A percentile compares a stretch with the other conserved stretches of the same genome.
phyloP scores from a whole-genome alignment of 2,329 filamentous ascomycete species.

The Sarocladium kiliense region DNA sequence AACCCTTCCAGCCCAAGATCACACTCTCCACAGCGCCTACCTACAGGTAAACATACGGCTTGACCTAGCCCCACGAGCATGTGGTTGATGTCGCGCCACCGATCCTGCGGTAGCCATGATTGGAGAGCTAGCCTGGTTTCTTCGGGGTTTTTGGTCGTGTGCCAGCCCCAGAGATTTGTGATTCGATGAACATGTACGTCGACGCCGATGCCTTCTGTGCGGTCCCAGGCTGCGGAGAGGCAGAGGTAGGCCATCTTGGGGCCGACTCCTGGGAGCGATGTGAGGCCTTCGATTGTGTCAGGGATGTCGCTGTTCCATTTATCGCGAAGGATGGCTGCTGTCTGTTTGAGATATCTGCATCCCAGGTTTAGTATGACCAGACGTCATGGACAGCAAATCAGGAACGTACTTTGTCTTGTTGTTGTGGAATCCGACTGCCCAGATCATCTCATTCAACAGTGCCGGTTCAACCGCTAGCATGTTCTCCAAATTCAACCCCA shows the following conservation, averaged over 20 bases:
- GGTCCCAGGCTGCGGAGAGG: slow-evolving; percentile 65
- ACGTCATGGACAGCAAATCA: not conserved
- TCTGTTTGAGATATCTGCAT: slow-evolving; percentile 61
- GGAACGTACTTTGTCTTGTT: slow-evolving; percentile 74
- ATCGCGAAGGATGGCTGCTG: slow-evolving; percentile 68
- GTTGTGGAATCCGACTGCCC: slow-evolving; percentile 88
- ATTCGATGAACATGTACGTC: slow-evolving; percentile 95
- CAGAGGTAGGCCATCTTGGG: slow-evolving; percentile 95
- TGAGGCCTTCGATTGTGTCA: slow-evolving; percentile 67
- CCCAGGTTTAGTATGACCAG: not conserved
- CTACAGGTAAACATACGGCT: slow-evolving; percentile 76
- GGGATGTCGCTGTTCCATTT: slow-evolving; percentile 73
- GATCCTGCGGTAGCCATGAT: slow-evolving; percentile 75
- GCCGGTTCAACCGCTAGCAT: slow-evolving; percentile 66
- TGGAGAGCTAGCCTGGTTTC: slow-evolving; percentile 72
- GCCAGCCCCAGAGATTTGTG: slow-evolving; percentile 91
- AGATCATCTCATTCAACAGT: slow-evolving; percentile 67
- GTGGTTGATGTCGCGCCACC: slow-evolving; percentile 90
- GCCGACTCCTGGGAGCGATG: slow-evolving; percentile 77
- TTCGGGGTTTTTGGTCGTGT: slow-evolving; percentile 75
- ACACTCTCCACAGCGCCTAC: slow-evolving; percentile 79
- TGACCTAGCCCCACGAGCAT: slow-evolving; percentile 85
- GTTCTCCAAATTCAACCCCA: slow-evolving; percentile 67
- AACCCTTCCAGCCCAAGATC: slow-evolving; percentile 70
- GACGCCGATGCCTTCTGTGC: slow-evolving; percentile 75